These are phyloP conservation scores for Salix arbutifolia DNA, from an alignment of 345 rosid species.

Conservation along the genomic window DNA sequence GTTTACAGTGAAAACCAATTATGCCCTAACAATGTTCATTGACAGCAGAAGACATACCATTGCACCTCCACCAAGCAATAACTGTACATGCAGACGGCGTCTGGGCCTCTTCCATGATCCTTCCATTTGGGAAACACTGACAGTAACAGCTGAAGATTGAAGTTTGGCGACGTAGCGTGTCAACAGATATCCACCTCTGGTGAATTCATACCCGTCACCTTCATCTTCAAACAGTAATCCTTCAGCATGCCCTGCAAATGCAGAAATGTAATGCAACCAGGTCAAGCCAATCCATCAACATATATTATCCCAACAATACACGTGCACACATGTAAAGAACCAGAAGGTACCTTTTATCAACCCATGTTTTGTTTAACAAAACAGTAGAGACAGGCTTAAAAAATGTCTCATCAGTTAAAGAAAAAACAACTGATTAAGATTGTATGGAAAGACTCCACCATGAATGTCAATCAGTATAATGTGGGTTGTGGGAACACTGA, in stretches of 20 bases:
- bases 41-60: constrained; percentile 41
- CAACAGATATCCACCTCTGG: constrained; percentile 54
- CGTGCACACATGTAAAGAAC: no score
- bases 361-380: background rate
- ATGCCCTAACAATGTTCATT: background rate
- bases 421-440: no score
- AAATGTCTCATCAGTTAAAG: no score
- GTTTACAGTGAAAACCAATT: background rate
- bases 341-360: background rate
- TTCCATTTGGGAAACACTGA: constrained; percentile 56
- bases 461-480: no score
- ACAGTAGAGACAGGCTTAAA: background rate
- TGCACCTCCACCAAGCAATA: constrained; percentile 82
- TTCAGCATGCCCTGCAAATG: constrained; percentile 54
- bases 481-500: no score
- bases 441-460: no score
- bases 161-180: constrained; percentile 64
- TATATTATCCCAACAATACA: background rate
- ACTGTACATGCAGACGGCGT: constrained; percentile 56
- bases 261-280: constrained; percentile 8
- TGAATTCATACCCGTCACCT: constrained; percentile 85
- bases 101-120: constrained; percentile 84
- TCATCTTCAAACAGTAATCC: constrained; percentile 81
- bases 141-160: constrained; percentile 51
- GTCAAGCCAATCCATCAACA: background rate